Conservation (phyloP, 1,139 yeast genomes). For the Geotrichum cucujoidarum region DNA sequence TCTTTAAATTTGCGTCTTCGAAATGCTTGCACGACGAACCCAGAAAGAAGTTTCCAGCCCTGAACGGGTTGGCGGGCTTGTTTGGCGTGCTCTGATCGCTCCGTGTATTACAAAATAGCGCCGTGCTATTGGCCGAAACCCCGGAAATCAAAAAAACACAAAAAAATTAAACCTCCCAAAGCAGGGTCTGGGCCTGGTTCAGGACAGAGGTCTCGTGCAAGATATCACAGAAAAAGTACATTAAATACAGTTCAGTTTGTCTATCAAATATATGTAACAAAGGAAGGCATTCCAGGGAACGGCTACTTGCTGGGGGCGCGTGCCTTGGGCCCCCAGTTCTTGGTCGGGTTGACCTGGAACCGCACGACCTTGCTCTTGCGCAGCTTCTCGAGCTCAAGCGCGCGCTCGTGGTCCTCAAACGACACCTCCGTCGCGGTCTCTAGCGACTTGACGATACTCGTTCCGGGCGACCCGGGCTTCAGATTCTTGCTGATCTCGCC, state of each 20-base stretch:
- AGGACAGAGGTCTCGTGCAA: too few relatives aligned
- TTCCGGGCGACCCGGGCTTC: constrained; percentile 59
- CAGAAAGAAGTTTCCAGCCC: too few relatives aligned
- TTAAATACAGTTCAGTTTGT: neutral
- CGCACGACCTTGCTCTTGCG: constrained; percentile 77
- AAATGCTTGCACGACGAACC: too few relatives aligned
- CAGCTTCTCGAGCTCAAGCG: constrained; percentile 51
- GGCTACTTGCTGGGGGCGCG: constrained; percentile 26
- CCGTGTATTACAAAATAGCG: too few relatives aligned
- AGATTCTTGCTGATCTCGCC: constrained; percentile 39
- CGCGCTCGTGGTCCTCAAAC: constrained; percentile 50
- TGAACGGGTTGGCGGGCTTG: too few relatives aligned
- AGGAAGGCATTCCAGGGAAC: neutral
- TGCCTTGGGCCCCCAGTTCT: constrained; percentile 95
- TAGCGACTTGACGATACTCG: constrained; percentile 48
- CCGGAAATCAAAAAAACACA: too few relatives aligned
- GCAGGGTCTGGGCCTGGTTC: too few relatives aligned
- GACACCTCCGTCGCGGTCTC: constrained; percentile 36
- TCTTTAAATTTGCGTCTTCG: too few relatives aligned
- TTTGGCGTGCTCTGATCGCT: too few relatives aligned
- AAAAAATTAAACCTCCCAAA: too few relatives aligned
- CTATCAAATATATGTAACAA: neutral
- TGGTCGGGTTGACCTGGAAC: constrained; percentile 86
- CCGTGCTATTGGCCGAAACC: too few relatives aligned
- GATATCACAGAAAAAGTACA: too few relatives aligned